Conservation (phyloP, 192 early-diverging fungal genomes). For the Backusella liffmaniae region DNA sequence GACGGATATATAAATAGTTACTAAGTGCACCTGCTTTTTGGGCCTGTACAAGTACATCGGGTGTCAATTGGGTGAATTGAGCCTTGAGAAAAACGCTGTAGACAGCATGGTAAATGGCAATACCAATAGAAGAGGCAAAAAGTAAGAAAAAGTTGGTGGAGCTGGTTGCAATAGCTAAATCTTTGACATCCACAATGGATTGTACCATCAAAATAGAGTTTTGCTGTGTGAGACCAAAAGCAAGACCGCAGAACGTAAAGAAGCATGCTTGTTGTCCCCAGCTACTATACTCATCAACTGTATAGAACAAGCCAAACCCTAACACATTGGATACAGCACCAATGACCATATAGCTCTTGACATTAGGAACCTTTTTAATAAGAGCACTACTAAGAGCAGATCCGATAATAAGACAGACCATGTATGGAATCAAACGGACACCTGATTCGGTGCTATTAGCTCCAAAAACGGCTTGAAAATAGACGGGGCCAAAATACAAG, state of each 20-base stretch:
- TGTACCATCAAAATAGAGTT: conserved; percentile 48
- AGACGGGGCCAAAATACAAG: conserved; percentile 66
- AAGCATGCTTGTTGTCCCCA: conserved; percentile 52
- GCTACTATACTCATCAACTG: conserved; percentile 50
- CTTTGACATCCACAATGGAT: conserved; percentile 35
- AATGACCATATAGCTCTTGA: conserved; percentile 48
- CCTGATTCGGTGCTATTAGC: conserved; percentile 55
- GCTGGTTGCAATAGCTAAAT: conserved; percentile 51
- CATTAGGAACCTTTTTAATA: conserved; percentile 51
- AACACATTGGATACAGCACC: conserved; percentile 52
- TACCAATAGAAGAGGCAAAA: conserved; percentile 23
- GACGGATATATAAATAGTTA: conserved; percentile 9
- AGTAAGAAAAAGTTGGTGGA: conserved; percentile 30
- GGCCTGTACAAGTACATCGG: conserved; percentile 16
- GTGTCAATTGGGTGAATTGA: background rate
- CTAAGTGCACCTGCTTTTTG: conserved; percentile 1
- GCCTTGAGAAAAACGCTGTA: background rate
- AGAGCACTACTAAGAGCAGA: conserved; percentile 54
- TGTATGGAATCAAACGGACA: conserved; percentile 62
- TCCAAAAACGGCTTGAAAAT: conserved; percentile 60
- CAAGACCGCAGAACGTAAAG: conserved; percentile 44
- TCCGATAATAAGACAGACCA: conserved; percentile 49
- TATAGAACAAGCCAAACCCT: conserved; percentile 55
- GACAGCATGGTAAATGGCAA: conserved; percentile 25
- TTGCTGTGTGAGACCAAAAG: conserved; percentile 58